Conservation (phyloP, 495 filamentous ascomycete genomes). For the Immersiella caudata region DNA sequence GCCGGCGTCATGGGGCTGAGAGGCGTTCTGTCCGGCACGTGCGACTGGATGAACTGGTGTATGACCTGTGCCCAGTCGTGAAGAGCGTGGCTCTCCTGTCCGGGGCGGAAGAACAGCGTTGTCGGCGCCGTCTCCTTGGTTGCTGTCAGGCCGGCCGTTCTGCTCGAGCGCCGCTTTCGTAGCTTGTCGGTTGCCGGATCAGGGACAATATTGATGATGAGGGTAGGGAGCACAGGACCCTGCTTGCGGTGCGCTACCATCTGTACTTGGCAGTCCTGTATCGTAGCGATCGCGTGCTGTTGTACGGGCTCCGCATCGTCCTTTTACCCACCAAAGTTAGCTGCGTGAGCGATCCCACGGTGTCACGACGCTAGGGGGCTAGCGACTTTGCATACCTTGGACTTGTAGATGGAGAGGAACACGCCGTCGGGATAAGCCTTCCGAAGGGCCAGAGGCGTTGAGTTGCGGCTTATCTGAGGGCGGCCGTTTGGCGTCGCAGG, state of each 20-base stretch:
- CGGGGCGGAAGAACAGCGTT: slow-evolving; percentile 48
- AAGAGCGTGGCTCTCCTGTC: slow-evolving; percentile 43
- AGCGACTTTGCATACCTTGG: slow-evolving; percentile 43
- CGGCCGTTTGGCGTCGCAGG: slow-evolving; percentile 31
- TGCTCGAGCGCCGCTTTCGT: slow-evolving; percentile 59
- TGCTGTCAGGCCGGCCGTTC: slow-evolving; percentile 52
- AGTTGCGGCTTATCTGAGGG: slow-evolving; percentile 31
- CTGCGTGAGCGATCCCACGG: neutral
- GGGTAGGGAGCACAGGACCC: slow-evolving; percentile 51
- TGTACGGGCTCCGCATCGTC: slow-evolving; percentile 54
- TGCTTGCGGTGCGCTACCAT: slow-evolving; percentile 58
- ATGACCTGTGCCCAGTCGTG: slow-evolving; percentile 53
- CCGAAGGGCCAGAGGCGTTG: slow-evolving; percentile 32
- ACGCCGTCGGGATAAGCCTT: slow-evolving; percentile 40
- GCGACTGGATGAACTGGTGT: slow-evolving; percentile 44
- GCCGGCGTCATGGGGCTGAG: slow-evolving; percentile 47
- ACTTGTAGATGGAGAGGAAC: slow-evolving; percentile 59
- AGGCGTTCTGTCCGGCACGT: slow-evolving; percentile 39
- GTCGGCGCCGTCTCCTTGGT: slow-evolving; percentile 46
- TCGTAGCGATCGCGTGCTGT: slow-evolving; percentile 52
- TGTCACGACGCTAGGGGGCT: neutral
- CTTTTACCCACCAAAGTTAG: slow-evolving; percentile 32
- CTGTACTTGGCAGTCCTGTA: slow-evolving; percentile 56
- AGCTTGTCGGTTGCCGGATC: slow-evolving; percentile 55
- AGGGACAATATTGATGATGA: slow-evolving; percentile 54